phyloP scores from a whole-genome alignment of 306 rosid species.

The Quillaja saponaria region DNA sequence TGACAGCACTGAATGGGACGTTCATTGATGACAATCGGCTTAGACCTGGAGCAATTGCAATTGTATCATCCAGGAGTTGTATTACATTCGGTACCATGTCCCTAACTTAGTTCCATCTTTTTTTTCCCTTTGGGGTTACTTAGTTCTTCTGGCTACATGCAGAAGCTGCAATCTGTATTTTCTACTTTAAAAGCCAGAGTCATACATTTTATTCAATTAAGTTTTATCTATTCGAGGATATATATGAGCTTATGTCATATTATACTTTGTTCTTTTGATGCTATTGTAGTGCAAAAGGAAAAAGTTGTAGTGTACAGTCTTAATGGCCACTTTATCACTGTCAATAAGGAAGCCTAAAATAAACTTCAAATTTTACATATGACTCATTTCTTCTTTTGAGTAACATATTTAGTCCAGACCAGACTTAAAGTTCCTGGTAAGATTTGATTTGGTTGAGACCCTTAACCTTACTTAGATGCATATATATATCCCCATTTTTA shows the following conservation, averaged over 20 bases:
- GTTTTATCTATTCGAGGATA: background rate
- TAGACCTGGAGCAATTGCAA: conserved; percentile 65
- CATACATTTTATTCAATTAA: background rate
- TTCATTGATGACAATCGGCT: conserved; percentile 69
- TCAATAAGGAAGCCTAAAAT: no score
- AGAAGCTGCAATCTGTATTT: background rate
- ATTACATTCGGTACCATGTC: conserved; percentile 69
- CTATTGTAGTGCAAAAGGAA: background rate
- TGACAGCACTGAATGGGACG: conserved; percentile 96
- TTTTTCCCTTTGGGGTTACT: background rate
- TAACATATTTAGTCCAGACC: no score
- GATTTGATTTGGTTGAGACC: no score
- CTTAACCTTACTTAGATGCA: no score
- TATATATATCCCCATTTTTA: background rate
- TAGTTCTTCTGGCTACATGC: background rate
- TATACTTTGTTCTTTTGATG: background rate
- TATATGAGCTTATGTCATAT: background rate
- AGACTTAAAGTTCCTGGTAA: no score
- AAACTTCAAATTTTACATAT: no score
- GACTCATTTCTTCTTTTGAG: no score
- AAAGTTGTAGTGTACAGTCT: no score
- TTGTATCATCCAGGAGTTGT: conserved; percentile 56
- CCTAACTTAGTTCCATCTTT: conserved; percentile 14
- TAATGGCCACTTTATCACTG: no score
- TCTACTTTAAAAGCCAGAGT: background rate